Base-by-base conservation (phyloP, 495 filamentous ascomycete species). In the Xanthoparmelia taractica region DNA sequence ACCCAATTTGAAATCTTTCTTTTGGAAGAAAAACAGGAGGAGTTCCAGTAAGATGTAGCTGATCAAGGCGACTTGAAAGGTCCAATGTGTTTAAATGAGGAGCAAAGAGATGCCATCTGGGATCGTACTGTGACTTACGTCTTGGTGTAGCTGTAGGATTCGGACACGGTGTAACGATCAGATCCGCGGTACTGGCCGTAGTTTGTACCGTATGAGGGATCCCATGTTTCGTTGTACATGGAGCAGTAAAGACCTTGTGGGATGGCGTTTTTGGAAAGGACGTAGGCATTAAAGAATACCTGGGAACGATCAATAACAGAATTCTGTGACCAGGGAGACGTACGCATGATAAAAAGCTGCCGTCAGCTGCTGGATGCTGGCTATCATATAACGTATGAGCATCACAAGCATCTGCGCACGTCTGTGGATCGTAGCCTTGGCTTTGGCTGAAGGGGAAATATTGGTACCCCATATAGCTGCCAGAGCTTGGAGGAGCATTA, bases 201-300 rank as follows among this genome's bases (percentile, higher is more conserved):
- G 54, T 70, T 70, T 11, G 57, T 57, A 8, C 56, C 60, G 52
- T 70, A 71, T 25, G 33, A 40, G 50, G 47, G 37, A 12, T 45
- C 67, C 70, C 69, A 68, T 8, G 43, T 34, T 40, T 63, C 33
- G 8, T 65, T 72, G 50, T 70, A 68, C 54, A 73, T 59, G 27
- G 65, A 64, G 56, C 70, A 70, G 55, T 69, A 69, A 6, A 63
- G 64, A 18, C 70, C 70, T 59, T 69, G 70, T 20, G 68, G 66
- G 47, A 63, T 66, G 48, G 71, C 68, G 66, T 80, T 78, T 63
- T 73, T 77, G 45, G 70, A 69, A 10, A 77, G 60, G 20, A 80
- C 65, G 55, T 77, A 81, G 15, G 74, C 68, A 45, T 78, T 75
- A 70, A 80, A 79, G 75, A 80, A 80, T 50, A 59, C 72, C 77